Conservation (phyloP, 495 filamentous ascomycete species). For the Aspergillus cristatus region DNA sequence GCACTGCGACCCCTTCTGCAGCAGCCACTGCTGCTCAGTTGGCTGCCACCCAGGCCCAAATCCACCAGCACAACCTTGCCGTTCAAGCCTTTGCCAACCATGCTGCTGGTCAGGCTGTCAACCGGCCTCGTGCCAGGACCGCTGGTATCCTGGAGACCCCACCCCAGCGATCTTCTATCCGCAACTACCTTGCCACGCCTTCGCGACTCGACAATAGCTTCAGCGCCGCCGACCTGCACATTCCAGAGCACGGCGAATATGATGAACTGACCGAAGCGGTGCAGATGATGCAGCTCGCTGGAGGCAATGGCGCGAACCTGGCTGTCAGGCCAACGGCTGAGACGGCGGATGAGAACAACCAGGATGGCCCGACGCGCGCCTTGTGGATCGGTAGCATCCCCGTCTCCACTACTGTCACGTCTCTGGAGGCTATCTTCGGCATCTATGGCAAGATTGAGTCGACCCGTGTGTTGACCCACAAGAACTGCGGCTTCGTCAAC, state of each 20-base stretch:
- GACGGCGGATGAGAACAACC: constrained; percentile 57
- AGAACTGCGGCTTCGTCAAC: constrained; percentile 98
- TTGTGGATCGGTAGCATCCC: constrained; percentile 97
- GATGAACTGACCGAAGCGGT: constrained; percentile 66
- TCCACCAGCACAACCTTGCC: constrained; percentile 85
- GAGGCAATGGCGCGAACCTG: constrained; percentile 49
- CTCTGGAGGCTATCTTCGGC: constrained; percentile 86
- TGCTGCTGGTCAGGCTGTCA: constrained; percentile 64
- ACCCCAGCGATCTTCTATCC: constrained; percentile 59
- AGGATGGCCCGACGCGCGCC: constrained; percentile 86
- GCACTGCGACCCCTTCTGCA: constrained; percentile 62
- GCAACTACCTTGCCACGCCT: constrained; percentile 64
- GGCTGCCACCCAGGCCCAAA: constrained; percentile 80
- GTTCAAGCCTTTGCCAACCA: constrained; percentile 86
- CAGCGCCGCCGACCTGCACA: constrained; percentile 65
- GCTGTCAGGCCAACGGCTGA: constrained; percentile 34
- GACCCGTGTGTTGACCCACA: constrained; percentile 89
- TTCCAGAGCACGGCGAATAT: constrained; percentile 65
- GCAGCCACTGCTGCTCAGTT: constrained; percentile 58
- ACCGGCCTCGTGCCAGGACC: constrained; percentile 76
- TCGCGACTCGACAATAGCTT: constrained; percentile 81
- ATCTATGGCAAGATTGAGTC: constrained; percentile 85
- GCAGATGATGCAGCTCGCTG: constrained; percentile 65
- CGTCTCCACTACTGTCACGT: constrained; percentile 91
- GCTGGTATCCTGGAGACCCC: constrained; percentile 86